These are phyloP conservation scores for Amanita jacksonii DNA, from an alignment of 768 basidiomycete genomes.

Conservation along the genomic window DNA sequence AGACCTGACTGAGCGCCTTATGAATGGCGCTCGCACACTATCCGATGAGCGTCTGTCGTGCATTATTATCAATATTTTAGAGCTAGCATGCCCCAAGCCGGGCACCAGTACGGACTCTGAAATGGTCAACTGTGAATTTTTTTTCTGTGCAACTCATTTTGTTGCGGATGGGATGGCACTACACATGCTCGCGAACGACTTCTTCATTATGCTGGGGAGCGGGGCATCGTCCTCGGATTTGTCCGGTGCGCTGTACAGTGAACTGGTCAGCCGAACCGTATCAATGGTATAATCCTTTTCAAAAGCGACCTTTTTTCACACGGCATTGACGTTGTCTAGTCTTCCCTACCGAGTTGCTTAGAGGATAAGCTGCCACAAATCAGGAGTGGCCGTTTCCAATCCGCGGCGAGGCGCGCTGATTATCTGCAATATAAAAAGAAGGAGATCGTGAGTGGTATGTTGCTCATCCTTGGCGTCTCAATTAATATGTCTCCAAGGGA, in stretches of 20 bases:
- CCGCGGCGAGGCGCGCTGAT: constrained; percentile 43
- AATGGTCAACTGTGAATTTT: constrained; percentile 39
- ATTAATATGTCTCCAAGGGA: constrained; percentile 38
- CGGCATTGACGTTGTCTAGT: background rate
- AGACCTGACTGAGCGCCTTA: constrained; percentile 59
- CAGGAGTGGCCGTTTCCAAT: constrained; percentile 29
- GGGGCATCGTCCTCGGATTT: background rate
- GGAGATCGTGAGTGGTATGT: constrained; percentile 35
- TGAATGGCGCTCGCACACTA: constrained; percentile 72
- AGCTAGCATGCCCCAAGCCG: too few species aligned
- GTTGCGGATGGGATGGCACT: constrained; percentile 84
- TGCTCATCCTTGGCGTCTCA: background rate
- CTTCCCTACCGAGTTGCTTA: constrained; percentile 15
- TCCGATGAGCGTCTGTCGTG: constrained; percentile 58
- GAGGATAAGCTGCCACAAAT: constrained; percentile 25
- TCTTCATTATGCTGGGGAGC: constrained; percentile 50
- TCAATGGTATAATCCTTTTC: background rate
- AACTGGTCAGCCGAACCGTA: background rate
- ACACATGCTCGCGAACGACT: constrained; percentile 73
- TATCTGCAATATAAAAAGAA: constrained; percentile 43
- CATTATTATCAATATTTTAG: constrained; percentile 35
- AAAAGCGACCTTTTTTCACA: background rate
- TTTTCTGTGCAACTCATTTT: constrained; percentile 74
- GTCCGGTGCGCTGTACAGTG: background rate
- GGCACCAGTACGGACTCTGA: constrained; percentile 4